Percentiles rank a stretch among this genome's conserved stretches.
Evolutionary conservation across 2,329 filamentous ascomycete species (phyloP).

Genomic region (Penicillium sp.): DNA sequence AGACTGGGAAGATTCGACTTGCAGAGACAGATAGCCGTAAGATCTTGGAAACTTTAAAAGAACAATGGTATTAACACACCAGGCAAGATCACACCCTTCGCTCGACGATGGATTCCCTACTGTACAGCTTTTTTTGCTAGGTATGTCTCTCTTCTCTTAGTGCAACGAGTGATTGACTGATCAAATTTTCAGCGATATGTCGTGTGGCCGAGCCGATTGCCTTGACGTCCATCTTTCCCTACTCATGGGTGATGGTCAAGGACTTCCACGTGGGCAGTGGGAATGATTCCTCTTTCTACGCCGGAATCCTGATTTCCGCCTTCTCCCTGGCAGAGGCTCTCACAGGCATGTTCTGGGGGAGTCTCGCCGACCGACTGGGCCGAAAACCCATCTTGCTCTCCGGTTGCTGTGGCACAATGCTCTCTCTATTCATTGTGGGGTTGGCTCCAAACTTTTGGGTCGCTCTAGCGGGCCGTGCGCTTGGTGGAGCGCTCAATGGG

Average conservation of each 20-base stretch:
- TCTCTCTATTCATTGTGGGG: constrained; percentile 80
- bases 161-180: not conserved
- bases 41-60: constrained; percentile 48
- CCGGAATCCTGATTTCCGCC: constrained; percentile 82
- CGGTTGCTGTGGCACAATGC: constrained; percentile 78
- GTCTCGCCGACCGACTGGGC: constrained; percentile 76
- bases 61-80: constrained; percentile 61
- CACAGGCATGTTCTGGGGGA: constrained; percentile 87
- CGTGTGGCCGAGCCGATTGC: constrained; percentile 91
- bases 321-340: constrained; percentile 79
- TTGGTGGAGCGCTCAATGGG: constrained; percentile 83
- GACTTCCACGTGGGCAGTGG: constrained; percentile 70
- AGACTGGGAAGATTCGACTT: constrained; percentile 12
- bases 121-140: constrained; percentile 78
- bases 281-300: constrained; percentile 80
- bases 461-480: constrained; percentile 70
- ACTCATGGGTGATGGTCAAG: constrained; percentile 82
- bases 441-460: constrained; percentile 82
- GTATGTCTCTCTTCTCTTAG: constrained; percentile 51
- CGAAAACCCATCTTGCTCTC: constrained; percentile 82
- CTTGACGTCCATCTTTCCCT: constrained; percentile 89
- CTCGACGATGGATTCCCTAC: constrained; percentile 72
- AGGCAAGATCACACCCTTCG: constrained; percentile 59
- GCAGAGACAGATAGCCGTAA: constrained; percentile 48
- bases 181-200: constrained; percentile 69